These are phyloP conservation scores for Citrus australasica DNA, from an alignment of 345 rosid species.

Conservation along the genomic window DNA sequence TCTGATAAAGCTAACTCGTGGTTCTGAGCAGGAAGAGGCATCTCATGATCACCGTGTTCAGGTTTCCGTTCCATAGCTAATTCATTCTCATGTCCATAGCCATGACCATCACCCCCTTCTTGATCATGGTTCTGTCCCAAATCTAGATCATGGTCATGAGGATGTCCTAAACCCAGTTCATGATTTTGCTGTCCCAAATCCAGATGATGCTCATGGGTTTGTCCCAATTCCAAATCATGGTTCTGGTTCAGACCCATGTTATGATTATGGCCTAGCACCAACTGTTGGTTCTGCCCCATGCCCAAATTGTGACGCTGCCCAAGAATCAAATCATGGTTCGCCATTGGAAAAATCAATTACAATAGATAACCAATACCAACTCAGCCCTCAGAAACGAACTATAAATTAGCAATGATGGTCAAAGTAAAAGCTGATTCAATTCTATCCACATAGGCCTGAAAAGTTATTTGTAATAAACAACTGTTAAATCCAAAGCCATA, in stretches of 20 bases:
- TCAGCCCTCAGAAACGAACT: constrained; percentile 9
- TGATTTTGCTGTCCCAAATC: constrained; percentile 61
- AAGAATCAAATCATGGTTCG: constrained; percentile 74
- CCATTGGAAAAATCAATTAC: constrained; percentile 42
- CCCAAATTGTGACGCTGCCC: constrained; percentile 64
- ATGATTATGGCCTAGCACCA: constrained; percentile 67
- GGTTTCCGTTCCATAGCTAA: constrained; percentile 53
- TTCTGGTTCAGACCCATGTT: constrained; percentile 55
- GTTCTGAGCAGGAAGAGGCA: constrained; percentile 33
- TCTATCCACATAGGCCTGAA: constrained; percentile 8
- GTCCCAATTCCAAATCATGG: constrained; percentile 63
- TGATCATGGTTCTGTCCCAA: constrained; percentile 58
- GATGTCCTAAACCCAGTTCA: constrained; percentile 56
- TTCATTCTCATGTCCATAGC: constrained; percentile 49
- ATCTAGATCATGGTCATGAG: constrained; percentile 52
- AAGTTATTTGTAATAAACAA: not conserved
- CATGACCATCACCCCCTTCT: constrained; percentile 52
- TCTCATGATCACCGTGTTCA: constrained; percentile 43
- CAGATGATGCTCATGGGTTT: constrained; percentile 57
- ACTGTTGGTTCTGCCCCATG: constrained; percentile 60
- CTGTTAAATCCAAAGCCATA: not conserved
- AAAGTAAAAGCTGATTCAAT: constrained; percentile 6
- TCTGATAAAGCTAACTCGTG: constrained; percentile 51
- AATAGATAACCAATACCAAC: constrained; percentile 3
- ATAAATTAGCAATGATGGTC: not conserved